These are phyloP conservation scores for Raddia guianensis DNA, from an alignment of 176 grass and related monocot genomes.

Conservation along the genomic window DNA sequence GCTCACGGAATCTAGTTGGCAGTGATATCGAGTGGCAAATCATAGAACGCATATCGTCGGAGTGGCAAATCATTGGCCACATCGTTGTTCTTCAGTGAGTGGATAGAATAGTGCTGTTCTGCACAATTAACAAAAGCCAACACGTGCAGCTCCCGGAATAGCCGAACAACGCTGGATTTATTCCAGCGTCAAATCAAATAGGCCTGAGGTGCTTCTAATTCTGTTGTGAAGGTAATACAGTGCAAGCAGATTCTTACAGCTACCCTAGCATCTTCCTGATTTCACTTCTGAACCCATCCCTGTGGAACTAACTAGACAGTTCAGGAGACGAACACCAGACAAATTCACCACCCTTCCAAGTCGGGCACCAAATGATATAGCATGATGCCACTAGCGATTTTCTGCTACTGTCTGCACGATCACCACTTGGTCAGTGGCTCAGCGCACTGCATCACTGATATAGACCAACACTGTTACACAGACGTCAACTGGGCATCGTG, in stretches of 20 bases:
- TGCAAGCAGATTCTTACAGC: slow-evolving; percentile 5
- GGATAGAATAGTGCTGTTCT: not conserved
- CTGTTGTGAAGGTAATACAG: not conserved
- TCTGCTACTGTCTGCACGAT: not conserved
- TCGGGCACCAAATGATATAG: slow-evolving; percentile 6
- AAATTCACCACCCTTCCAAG: not conserved
- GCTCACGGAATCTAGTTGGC: no score
- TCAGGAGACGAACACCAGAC: not conserved
- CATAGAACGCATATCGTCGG: no score
- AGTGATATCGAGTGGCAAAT: no score
- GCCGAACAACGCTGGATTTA: not conserved
- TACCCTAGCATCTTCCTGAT: not conserved
- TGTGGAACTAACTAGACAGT: slow-evolving; percentile 4
- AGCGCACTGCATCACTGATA: slow-evolving; percentile 8
- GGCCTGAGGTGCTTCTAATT: not conserved
- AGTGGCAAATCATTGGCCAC: no score
- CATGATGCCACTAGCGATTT: not conserved
- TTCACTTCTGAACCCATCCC: not conserved
- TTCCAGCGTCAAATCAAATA: not conserved
- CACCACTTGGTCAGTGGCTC: not conserved
- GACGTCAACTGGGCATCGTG: not conserved
- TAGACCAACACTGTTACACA: not conserved
- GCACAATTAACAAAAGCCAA: not conserved
- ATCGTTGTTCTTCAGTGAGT: no score
- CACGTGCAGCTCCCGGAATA: not conserved